phyloP scores from a whole-genome alignment of 23 red algal genomes.

The Agarophyton chilense region DNA sequence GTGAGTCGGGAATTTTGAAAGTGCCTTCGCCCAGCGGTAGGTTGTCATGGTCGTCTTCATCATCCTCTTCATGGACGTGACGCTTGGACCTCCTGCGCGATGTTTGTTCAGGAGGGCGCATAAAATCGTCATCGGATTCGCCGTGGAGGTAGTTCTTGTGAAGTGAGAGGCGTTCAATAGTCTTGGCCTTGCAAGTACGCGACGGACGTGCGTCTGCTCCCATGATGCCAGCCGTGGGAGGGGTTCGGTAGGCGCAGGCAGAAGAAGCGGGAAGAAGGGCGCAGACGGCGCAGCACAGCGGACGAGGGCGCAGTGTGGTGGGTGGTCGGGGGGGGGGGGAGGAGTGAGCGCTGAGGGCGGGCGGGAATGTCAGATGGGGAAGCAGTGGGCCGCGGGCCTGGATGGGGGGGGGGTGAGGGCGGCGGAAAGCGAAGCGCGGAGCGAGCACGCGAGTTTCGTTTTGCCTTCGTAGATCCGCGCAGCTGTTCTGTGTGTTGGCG shows the following conservation, averaged over 20 bases:
- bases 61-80: slow-evolving; percentile 17
- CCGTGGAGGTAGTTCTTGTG: not conserved
- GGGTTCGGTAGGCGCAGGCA: not conserved
- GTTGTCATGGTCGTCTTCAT: slow-evolving; percentile 36
- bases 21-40: not conserved
- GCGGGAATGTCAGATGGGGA: not conserved
- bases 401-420: not conserved
- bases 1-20: not conserved
- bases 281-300: not conserved
- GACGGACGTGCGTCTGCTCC: slow-evolving; percentile 17
- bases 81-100: slow-evolving; percentile 4
- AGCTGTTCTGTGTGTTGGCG: not conserved
- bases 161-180: slow-evolving; percentile 27
- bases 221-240: not conserved
- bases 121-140: not conserved
- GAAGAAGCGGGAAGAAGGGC: not conserved
- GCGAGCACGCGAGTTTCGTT: not conserved
- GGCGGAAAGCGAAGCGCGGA: not conserved
- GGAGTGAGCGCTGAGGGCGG: not conserved
- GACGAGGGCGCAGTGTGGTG: not conserved
- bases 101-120: not conserved
- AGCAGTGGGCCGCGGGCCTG: not conserved
- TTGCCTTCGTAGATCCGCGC: not conserved
- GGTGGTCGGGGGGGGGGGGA: not conserved
- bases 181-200: slow-evolving; percentile 6